Conservation (phyloP, 2,329 filamentous ascomycete genomes). For the Lecanicillium sp. region DNA sequence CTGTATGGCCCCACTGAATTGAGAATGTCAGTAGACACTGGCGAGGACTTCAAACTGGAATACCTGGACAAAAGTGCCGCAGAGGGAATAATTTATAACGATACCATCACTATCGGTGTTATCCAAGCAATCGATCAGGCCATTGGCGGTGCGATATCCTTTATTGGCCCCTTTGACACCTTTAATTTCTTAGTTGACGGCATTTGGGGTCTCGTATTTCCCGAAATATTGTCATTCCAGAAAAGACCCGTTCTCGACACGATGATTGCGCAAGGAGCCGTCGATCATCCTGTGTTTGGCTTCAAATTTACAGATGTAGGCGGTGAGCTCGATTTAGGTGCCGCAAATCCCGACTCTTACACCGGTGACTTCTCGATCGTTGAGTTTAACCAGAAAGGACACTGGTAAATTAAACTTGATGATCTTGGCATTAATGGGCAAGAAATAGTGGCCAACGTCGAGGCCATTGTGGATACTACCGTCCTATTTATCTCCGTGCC, state of each 20-base stretch:
- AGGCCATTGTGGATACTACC: background rate
- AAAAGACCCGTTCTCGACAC: background rate
- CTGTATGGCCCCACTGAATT: background rate
- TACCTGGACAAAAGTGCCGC: background rate
- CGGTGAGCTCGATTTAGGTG: background rate
- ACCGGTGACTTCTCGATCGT: background rate
- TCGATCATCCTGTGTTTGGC: background rate
- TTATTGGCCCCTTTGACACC: background rate
- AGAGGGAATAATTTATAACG: background rate
- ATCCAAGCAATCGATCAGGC: background rate
- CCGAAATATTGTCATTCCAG: background rate
- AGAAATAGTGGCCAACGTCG: background rate
- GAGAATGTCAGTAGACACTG: background rate
- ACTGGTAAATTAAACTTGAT: background rate
- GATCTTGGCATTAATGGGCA: background rate
- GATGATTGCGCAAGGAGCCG: background rate
- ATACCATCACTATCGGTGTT: background rate
- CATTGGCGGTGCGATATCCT: background rate
- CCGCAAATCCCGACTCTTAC: background rate
- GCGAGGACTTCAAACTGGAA: background rate
- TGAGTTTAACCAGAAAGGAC: background rate
- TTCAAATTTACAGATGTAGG: background rate
- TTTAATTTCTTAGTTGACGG: background rate
- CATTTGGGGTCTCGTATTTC: background rate
- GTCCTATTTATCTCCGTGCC: background rate